A percentile compares a stretch with the other conserved stretches of the same genome.
phyloP scores from a whole-genome alignment of 1,139 yeast species.

The Debaryomycetaceae sp. region DNA sequence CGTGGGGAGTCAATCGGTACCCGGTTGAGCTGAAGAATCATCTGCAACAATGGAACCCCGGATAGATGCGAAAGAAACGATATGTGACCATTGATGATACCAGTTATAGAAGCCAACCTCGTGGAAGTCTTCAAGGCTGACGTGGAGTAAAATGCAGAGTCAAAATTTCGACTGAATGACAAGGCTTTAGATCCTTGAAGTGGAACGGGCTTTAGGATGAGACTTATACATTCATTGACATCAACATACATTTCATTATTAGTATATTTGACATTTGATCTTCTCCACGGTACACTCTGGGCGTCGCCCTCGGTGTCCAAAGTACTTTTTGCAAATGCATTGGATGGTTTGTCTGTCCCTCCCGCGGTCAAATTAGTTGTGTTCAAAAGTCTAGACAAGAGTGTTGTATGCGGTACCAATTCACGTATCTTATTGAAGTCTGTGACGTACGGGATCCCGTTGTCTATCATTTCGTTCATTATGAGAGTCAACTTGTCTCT shows the following conservation, averaged over 20 bases:
- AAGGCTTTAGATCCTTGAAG: constrained; percentile 7
- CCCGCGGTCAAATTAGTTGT: constrained; percentile 31
- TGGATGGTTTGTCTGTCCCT: constrained; percentile 13
- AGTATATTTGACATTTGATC: constrained; percentile 58
- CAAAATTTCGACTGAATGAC: constrained; percentile 18
- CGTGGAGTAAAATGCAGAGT: constrained; percentile 38
- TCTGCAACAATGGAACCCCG: constrained; percentile 70
- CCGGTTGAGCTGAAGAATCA: constrained; percentile 42
- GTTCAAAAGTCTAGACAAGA: constrained; percentile 35
- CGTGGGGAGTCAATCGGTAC: constrained; percentile 50
- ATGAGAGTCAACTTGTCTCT: constrained; percentile 60
- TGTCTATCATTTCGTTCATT: constrained; percentile 61
- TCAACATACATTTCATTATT: constrained; percentile 84
- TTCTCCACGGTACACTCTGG: constrained; percentile 64
- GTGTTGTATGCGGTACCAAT: constrained; percentile 58
- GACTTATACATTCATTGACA: constrained; percentile 56
- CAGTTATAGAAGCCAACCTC: constrained; percentile 43
- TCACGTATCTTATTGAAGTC: constrained; percentile 72
- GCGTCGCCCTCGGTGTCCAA: constrained; percentile 3
- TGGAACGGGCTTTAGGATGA: constrained; percentile 32
- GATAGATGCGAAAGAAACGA: constrained; percentile 64
- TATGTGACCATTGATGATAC: constrained; percentile 63
- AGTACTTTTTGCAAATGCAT: constrained; percentile 7
- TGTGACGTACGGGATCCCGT: constrained; percentile 68
- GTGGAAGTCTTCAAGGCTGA: constrained; percentile 12